Conservation (phyloP, 139 green algal genomes). For the Tetraselmis chui region DNA sequence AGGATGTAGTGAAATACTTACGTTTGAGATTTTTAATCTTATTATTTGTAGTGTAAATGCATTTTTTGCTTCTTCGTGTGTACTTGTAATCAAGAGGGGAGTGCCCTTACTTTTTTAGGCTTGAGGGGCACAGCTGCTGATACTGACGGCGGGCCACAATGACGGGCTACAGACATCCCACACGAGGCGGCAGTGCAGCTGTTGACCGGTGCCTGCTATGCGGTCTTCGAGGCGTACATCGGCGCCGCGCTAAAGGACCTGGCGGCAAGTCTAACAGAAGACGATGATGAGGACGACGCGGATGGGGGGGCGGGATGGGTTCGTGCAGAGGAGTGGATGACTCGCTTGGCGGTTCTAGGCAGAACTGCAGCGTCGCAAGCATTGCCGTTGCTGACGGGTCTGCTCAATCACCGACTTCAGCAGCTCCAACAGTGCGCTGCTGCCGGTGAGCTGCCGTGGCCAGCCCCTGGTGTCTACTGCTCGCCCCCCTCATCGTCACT, state of each 20-base stretch:
- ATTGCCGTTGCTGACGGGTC: conserved; percentile 39
- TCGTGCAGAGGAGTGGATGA: conserved; percentile 50
- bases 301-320: conserved; percentile 25
- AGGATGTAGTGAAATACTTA: too few relatives aligned
- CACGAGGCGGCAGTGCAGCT: background rate
- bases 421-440: conserved; percentile 23
- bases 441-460: conserved; percentile 10
- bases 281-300: conserved; percentile 46
- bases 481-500: too few relatives aligned
- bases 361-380: conserved; percentile 31
- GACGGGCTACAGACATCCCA: background rate
- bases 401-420: conserved; percentile 19
- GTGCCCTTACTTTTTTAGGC: too few relatives aligned
- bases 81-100: too few relatives aligned
- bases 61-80: too few relatives aligned
- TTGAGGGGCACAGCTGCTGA: too few relatives aligned
- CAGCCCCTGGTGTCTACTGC: background rate
- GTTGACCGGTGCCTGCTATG: background rate
- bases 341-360: conserved; percentile 45
- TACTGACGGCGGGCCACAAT: too few relatives aligned
- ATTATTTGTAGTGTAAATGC: too few relatives aligned
- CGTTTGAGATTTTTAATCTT: too few relatives aligned
- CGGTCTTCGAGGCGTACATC: background rate
- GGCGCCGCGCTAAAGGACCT: background rate
- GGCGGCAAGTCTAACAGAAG: background rate